A percentile compares a stretch with the other conserved stretches of the same genome.
Conservation (phyloP, 2,329 filamentous ascomycete species). For the Colletotrichum camelliae region DNA sequence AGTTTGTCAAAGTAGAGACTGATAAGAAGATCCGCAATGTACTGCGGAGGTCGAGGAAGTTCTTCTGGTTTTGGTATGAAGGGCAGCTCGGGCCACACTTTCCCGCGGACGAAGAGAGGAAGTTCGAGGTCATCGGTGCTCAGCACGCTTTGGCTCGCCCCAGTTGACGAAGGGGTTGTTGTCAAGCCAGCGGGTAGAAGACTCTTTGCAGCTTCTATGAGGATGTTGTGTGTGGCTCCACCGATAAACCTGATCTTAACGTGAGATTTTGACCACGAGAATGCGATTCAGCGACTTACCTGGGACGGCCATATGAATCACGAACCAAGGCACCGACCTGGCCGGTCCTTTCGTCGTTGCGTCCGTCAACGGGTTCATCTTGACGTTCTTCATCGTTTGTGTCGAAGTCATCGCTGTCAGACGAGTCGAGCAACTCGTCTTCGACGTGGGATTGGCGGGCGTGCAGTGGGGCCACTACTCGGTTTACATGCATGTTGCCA, state of each 20-base stretch:
- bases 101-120: slow-evolving; percentile 31
- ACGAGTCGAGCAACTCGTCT: not conserved
- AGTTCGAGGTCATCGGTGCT: slow-evolving; percentile 24
- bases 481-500: not conserved
- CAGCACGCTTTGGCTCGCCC: not conserved
- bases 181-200: slow-evolving; percentile 15
- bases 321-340: slow-evolving; percentile 26
- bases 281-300: slow-evolving; percentile 8
- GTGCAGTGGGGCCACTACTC: not conserved
- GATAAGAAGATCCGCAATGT: slow-evolving; percentile 31
- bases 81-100: slow-evolving; percentile 30
- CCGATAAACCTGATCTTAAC: slow-evolving; percentile 24
- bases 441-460: not conserved
- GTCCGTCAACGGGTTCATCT: not conserved
- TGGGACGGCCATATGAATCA: slow-evolving; percentile 30
- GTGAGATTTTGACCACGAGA: not conserved
- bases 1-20: slow-evolving; percentile 32
- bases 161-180: not conserved
- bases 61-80: slow-evolving; percentile 29
- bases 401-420: not conserved
- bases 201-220: slow-evolving; percentile 31
- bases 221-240: slow-evolving; percentile 29
- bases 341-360: not conserved
- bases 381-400: not conserved
- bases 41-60: slow-evolving; percentile 30